Percentiles rank a stretch among this genome's conserved stretches.
Conservation (phyloP, 345 rosid genomes). For the Balakata baccata region DNA sequence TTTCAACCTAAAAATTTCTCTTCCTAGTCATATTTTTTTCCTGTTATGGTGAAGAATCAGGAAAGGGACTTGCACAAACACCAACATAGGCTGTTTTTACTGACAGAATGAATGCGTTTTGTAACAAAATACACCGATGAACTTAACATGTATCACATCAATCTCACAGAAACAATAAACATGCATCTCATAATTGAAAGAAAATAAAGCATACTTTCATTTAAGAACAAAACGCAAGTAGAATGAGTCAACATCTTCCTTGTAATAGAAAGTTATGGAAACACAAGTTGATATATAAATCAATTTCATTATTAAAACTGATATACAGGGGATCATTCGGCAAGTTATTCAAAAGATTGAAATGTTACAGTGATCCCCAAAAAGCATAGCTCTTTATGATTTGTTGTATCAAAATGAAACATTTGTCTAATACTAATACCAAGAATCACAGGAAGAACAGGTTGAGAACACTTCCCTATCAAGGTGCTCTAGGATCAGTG, state of each 20-base stretch:
- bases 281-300: not conserved
- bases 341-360: not conserved
- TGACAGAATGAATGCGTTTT: not conserved
- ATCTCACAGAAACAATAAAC: not conserved
- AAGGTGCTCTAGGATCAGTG: constrained; percentile 78
- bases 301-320: constrained; percentile 8
- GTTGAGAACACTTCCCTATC: constrained; percentile 17
- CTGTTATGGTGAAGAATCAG: not conserved
- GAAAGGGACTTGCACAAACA: not conserved
- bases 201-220: not conserved
- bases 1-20: too few species aligned
- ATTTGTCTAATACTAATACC: not conserved
- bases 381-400: not conserved
- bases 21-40: too few species aligned
- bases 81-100: not conserved
- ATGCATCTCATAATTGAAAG: not conserved
- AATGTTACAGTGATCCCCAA: not conserved
- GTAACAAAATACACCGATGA: not conserved
- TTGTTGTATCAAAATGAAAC: not conserved
- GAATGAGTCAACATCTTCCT: not conserved
- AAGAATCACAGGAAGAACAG: not conserved
- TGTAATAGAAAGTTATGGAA: not conserved
- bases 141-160: not conserved
- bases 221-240: not conserved
- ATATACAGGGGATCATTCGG: constrained; percentile 11